Conservation (phyloP, 1,139 yeast species). For the Magnusiomyces sp. region DNA sequence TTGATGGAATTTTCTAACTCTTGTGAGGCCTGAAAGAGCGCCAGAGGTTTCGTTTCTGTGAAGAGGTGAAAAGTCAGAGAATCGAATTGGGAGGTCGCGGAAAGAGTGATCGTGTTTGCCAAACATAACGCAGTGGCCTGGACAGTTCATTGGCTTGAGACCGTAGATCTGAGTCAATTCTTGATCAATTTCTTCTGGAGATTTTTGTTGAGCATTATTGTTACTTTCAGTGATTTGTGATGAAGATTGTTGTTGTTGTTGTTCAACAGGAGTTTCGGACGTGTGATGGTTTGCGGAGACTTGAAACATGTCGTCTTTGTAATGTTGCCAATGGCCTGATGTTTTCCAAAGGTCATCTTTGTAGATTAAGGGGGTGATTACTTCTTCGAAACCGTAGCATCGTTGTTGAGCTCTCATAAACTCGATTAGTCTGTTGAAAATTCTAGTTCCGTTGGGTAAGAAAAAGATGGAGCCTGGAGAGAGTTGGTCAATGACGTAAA, state of each 20-base stretch:
- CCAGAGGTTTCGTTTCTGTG: slow-evolving; percentile 96
- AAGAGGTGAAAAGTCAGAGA: slow-evolving; percentile 85
- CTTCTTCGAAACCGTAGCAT: slow-evolving; percentile 83
- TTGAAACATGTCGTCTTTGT: slow-evolving; percentile 87
- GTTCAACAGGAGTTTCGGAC: slow-evolving; percentile 19
- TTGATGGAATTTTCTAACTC: slow-evolving; percentile 95
- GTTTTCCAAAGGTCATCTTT: slow-evolving; percentile 79
- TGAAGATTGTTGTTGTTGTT: background rate
- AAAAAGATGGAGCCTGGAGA: slow-evolving; percentile 90
- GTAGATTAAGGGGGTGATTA: slow-evolving; percentile 85
- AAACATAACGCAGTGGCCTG: slow-evolving; percentile 91
- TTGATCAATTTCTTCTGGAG: slow-evolving; percentile 22
- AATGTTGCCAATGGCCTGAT: slow-evolving; percentile 96
- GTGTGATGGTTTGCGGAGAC: slow-evolving; percentile 37
- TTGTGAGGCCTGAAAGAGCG: slow-evolving; percentile 85
- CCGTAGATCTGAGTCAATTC: slow-evolving; percentile 55
- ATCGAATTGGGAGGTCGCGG: slow-evolving; percentile 80
- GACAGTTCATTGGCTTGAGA: slow-evolving; percentile 92
- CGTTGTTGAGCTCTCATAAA: slow-evolving; percentile 83
- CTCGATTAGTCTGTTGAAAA: slow-evolving; percentile 66
- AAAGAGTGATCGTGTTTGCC: slow-evolving; percentile 77
- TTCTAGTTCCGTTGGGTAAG: slow-evolving; percentile 82
- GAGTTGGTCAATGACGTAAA: slow-evolving; percentile 65
- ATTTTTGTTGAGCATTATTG: background rate
- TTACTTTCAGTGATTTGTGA: slow-evolving; percentile 27